Percentiles rank a stretch among this genome's conserved stretches.
Conservation (phyloP, 192 early-diverging fungal species). For the Coemansia sp. region DNA sequence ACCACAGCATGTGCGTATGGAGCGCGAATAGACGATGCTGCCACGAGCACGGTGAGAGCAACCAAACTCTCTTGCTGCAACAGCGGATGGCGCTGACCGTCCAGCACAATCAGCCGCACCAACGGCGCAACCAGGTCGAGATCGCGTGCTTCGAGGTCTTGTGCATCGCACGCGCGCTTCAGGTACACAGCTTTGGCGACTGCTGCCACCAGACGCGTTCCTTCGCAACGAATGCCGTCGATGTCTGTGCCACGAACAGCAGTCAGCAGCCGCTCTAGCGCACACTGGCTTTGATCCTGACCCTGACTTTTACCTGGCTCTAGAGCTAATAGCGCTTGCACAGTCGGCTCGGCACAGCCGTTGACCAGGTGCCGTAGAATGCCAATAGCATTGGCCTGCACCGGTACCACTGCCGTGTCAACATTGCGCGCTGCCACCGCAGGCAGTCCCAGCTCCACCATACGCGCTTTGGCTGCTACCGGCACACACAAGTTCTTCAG, state of each 20-base stretch:
- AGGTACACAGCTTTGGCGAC: conserved; percentile 29
- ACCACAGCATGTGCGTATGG: neutral
- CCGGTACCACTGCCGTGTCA: conserved; percentile 41
- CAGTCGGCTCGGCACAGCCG: neutral
- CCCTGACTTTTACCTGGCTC: neutral
- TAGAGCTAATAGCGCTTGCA: conserved; percentile 12
- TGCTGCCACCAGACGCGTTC: conserved; percentile 36
- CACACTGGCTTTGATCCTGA: neutral
- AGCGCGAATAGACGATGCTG: neutral
- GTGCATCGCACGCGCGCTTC: neutral
- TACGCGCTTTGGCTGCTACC: conserved; percentile 13
- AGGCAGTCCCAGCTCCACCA: conserved; percentile 27
- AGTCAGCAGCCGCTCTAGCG: conserved; percentile 21
- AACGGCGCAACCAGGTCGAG: conserved; percentile 39
- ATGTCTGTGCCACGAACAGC: conserved; percentile 35
- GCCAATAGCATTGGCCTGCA: conserved; percentile 48
- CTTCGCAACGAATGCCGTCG: conserved; percentile 53
- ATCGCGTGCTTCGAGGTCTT: conserved; percentile 1
- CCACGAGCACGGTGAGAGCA: conserved; percentile 38
- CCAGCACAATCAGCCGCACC: conserved; percentile 28
- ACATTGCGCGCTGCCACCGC: conserved; percentile 16
- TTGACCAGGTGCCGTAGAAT: conserved; percentile 39
- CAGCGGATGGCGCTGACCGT: conserved; percentile 47
- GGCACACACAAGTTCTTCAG: conserved; percentile 70
- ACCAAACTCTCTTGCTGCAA: conserved; percentile 50